phyloP scores from a whole-genome alignment of 805 yeast genomes.

The Wickerhamiella kazuoi region DNA sequence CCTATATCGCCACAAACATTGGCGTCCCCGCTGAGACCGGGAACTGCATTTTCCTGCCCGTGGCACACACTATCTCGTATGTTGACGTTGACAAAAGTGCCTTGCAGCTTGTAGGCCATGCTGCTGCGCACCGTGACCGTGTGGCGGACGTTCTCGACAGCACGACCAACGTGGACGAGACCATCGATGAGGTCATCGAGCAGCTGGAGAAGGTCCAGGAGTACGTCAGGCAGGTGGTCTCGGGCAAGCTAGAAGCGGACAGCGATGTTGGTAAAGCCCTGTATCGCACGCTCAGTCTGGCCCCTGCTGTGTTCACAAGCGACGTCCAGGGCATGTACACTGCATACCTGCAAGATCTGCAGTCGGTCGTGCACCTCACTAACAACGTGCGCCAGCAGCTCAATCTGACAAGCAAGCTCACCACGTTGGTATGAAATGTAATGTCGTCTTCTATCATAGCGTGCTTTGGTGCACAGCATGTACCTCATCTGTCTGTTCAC shows the following conservation, averaged over 20 bases:
- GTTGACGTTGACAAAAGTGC: slow-evolving; percentile 33
- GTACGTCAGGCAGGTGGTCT: slow-evolving; percentile 18
- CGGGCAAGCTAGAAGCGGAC: slow-evolving; percentile 11
- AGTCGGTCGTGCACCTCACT: slow-evolving; percentile 67
- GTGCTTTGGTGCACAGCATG: too few relatives aligned
- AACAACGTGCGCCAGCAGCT: slow-evolving; percentile 72
- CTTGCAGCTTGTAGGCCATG: slow-evolving; percentile 20
- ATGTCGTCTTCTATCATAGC: too few relatives aligned
- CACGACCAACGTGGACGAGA: slow-evolving; percentile 18
- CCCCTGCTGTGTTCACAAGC: slow-evolving; percentile 28
- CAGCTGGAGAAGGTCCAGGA: slow-evolving; percentile 24
- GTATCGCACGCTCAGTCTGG: slow-evolving; percentile 27
- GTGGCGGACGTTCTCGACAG: slow-evolving; percentile 20
- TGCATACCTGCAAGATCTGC: slow-evolving; percentile 59
- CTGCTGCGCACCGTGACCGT: slow-evolving; percentile 20
- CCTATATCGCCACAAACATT: slow-evolving; percentile 64
- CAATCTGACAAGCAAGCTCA: slow-evolving; percentile 58
- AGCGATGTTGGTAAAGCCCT: slow-evolving; percentile 47
- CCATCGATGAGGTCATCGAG: slow-evolving; percentile 23
- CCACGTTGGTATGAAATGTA: slow-evolving; percentile 33
- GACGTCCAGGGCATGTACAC: slow-evolving; percentile 44
- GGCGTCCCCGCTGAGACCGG: slow-evolving; percentile 33
- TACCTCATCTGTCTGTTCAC: too few relatives aligned
- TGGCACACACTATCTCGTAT: slow-evolving; percentile 46
- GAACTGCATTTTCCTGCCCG: slow-evolving; percentile 53